Base-by-base conservation (phyloP, 2,329 filamentous ascomycete species). In the Emergomyces orientalis region DNA sequence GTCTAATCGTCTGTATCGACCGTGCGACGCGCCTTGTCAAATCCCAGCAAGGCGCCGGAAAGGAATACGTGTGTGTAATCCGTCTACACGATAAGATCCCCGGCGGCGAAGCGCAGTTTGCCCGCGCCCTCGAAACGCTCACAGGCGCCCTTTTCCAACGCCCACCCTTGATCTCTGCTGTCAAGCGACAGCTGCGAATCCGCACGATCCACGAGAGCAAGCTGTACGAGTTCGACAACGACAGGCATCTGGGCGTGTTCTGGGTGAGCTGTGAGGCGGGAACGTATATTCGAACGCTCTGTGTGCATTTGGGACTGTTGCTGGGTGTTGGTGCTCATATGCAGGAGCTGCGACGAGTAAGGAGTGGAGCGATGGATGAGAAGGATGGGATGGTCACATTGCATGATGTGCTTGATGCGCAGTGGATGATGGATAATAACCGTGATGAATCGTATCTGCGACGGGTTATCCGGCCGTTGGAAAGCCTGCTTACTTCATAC, bases 231-330 rank as follows among this genome's bases (percentile, higher is more conserved):
- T 99, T 97, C 75, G 94, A 99, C 82, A 97, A 99, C 75, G 93
- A 97, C 73, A 88, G 94, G 71, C 92, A 97, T 77, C 85, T 99
- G 45, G 94, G 90, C 77, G 93, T 97, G 63, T 99, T 99, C 85
- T 97, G 94, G 93, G 94, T 97, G 71, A 96, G 91, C 79, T 99
- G 94, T 79, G 94, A 99, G 80, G 94, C 91, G 63, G 94, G 94
- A 76, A 99, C 94, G 67, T 99, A 99, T 78, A 97, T 99, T 76
- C 90, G 94, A 82, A 99, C 94, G 45, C 87, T 99, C 57, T 97
- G 94, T 79, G 93, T 97, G 52, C 94, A 97, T 80, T 78, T 99
- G 70, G 90, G 90, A 77, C 79, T 88, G 64, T 73, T 88, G 64
- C 79, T 88, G 39, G 86, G 93, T 75, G 91, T 96, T 63, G 93